phyloP scores from a whole-genome alignment of 768 basidiomycete genomes.

The Exsudoporus frostii region DNA sequence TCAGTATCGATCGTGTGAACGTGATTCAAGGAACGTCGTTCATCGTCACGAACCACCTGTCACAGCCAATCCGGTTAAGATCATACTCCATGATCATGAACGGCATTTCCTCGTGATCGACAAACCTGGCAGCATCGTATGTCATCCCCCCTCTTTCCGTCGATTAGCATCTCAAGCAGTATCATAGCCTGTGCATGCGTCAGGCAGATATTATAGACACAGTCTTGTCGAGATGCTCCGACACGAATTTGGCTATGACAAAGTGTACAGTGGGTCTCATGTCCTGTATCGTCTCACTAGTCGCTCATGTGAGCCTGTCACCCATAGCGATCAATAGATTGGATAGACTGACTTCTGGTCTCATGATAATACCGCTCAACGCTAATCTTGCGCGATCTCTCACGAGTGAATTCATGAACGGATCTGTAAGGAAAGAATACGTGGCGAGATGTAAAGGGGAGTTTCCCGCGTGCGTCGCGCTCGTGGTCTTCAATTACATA shows the following conservation, averaged over 20 bases:
- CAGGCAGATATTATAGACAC: slow-evolving; percentile 87
- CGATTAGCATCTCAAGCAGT: background rate
- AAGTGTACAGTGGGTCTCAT: slow-evolving; percentile 71
- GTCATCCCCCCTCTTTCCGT: slow-evolving; percentile 34
- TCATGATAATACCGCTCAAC: slow-evolving; percentile 89
- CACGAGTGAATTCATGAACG: slow-evolving; percentile 77
- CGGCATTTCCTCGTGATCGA: slow-evolving; percentile 88
- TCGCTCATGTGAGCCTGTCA: background rate
- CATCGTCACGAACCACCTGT: slow-evolving; percentile 98
- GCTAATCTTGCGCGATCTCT: slow-evolving; percentile 64
- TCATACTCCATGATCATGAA: slow-evolving; percentile 74
- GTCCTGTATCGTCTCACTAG: background rate
- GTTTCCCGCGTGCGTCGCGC: slow-evolving; percentile 74
- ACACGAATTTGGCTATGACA: slow-evolving; percentile 76
- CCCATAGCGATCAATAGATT: slow-evolving; percentile 84
- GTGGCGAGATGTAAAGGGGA: slow-evolving; percentile 81
- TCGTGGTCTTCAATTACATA: background rate
- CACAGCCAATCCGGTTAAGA: slow-evolving; percentile 74
- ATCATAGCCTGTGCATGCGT: slow-evolving; percentile 81
- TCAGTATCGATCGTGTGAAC: background rate
- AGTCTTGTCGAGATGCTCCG: slow-evolving; percentile 85
- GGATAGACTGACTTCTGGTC: slow-evolving; percentile 90
- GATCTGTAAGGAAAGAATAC: slow-evolving; percentile 88
- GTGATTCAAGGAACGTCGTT: slow-evolving; percentile 69
- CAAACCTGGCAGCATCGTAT: slow-evolving; percentile 94